Base-by-base conservation (phyloP, 148 eudicot species). In the Fallopia convolvulus region DNA sequence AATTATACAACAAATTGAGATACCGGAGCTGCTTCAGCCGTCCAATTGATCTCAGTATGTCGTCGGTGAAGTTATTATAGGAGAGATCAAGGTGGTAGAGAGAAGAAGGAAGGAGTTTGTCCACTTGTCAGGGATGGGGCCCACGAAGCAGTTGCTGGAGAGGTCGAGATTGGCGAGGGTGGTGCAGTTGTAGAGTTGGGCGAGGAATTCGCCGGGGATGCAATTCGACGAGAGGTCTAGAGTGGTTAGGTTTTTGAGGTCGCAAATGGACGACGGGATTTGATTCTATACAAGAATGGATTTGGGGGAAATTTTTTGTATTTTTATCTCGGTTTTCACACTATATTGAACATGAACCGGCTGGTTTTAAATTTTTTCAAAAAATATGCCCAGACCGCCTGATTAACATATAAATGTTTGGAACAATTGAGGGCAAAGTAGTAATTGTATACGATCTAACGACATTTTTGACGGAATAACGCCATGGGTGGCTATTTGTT, bases 51-150 rank as follows among this genome's bases (percentile, higher is more conserved):
- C 77, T 53, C 0, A 97, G 97, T 6, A 93, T 87, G 79, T 86
- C 79, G 71, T 97, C 97, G 36, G 84, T 84, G 75, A 91, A 86
- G 68, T 91, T 91, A 84, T 91, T 93, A 73, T 72, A 83, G 15
- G 88, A 94, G 47, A 93, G 91, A 85, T 93, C 91, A 75, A 93
- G 94, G 77, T 93, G 94, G 56, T 48, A 71, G 52, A 93, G 76
- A 10, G 82, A 88, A 6, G 83, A 75, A 17, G 89, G 79, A n/a
- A 21, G 6, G 68, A 94, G 85, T 30, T 81, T 78, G 77, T 86
- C 48, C 6, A 92, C 72, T 44, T 85, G 52, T 73, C 83, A 13
- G 97, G 98, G 65, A 94, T 61, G 2, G 75, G n/a, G 15, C 98
- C 97, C 14, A 83, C 85, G 61, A 92, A 84, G 21, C 11, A 46